phyloP scores from a whole-genome alignment of 306 rosid genomes.

The Senna siamea region DNA sequence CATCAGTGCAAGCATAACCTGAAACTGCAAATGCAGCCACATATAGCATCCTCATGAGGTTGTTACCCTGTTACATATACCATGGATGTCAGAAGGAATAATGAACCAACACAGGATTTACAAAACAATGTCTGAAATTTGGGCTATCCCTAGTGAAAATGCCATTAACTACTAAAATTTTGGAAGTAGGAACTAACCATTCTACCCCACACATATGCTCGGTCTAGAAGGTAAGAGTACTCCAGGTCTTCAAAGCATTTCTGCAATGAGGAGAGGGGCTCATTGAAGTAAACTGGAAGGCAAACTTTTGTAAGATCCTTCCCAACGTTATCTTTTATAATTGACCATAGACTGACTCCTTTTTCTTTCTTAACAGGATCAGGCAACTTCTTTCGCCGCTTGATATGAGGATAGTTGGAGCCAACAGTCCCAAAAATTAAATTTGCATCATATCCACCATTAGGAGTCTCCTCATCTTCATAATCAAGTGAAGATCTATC shows the following conservation, averaged over 20 bases:
- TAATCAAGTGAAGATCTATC: slow-evolving; percentile 57
- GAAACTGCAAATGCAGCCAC: slow-evolving; percentile 98
- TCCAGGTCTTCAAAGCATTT: slow-evolving; percentile 93
- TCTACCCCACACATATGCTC: slow-evolving; percentile 83
- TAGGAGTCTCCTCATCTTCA: slow-evolving; percentile 58
- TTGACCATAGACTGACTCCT: slow-evolving; percentile 90
- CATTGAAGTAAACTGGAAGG: slow-evolving; percentile 93
- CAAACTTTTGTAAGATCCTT: slow-evolving; percentile 92
- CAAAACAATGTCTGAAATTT: slow-evolving; percentile 5
- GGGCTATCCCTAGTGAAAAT: slow-evolving; percentile 16
- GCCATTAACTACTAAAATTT: not conserved
- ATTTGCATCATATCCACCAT: slow-evolving; percentile 47
- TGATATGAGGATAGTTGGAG: slow-evolving; percentile 57
- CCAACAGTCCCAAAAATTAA: slow-evolving; percentile 58
- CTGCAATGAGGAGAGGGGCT: slow-evolving; percentile 87
- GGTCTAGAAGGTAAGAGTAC: slow-evolving; percentile 80
- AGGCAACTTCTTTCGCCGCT: slow-evolving; percentile 80
- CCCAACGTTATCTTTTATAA: slow-evolving; percentile 89
- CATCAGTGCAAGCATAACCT: slow-evolving; percentile 84
- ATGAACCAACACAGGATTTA: not conserved
- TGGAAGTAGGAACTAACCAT: slow-evolving; percentile 55
- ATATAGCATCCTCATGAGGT: slow-evolving; percentile 74
- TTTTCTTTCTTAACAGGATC: slow-evolving; percentile 87
- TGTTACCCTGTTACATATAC: slow-evolving; percentile 66
- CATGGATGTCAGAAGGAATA: slow-evolving; percentile 18